phyloP scores from a whole-genome alignment of 805 yeast species.

The Cyberlindnera amylophila region DNA sequence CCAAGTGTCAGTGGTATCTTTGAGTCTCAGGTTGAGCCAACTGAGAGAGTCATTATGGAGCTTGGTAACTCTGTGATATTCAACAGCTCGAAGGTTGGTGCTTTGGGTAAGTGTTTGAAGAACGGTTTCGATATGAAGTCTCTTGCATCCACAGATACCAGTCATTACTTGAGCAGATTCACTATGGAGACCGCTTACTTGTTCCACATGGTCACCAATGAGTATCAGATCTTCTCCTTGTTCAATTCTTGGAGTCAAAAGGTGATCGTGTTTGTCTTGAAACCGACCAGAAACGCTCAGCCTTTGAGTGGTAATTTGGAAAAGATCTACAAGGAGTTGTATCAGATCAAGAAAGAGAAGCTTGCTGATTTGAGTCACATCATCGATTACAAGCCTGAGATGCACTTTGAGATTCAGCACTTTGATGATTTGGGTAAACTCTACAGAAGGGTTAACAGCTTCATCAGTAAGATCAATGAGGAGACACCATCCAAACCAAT shows the following conservation, averaged over 20 bases:
- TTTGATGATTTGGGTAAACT: slow-evolving; percentile 53
- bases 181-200: slow-evolving; percentile 58
- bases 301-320: slow-evolving; percentile 53
- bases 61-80: slow-evolving; percentile 73
- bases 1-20: slow-evolving; percentile 63
- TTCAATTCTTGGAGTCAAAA: slow-evolving; percentile 59
- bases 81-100: slow-evolving; percentile 70
- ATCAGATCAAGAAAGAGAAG: slow-evolving; percentile 42
- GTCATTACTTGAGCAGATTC: slow-evolving; percentile 52
- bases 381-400: slow-evolving; percentile 48
- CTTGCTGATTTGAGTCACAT: slow-evolving; percentile 40
- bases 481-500: slow-evolving; percentile 63
- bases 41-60: slow-evolving; percentile 73
- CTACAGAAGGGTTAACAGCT: slow-evolving; percentile 53
- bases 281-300: slow-evolving; percentile 68
- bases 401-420: slow-evolving; percentile 53
- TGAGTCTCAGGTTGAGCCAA: slow-evolving; percentile 65
- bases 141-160: slow-evolving; percentile 42
- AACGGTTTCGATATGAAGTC: slow-evolving; percentile 74
- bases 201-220: slow-evolving; percentile 65
- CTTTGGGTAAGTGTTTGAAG: slow-evolving; percentile 80
- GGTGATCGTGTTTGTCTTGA: slow-evolving; percentile 53
- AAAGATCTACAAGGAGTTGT: slow-evolving; percentile 53
- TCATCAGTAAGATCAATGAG: slow-evolving; percentile 54
- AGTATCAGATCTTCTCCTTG: slow-evolving; percentile 69